Conservation (phyloP, 2,329 filamentous ascomycete species). For the Rhytidhysteron rufulum region DNA sequence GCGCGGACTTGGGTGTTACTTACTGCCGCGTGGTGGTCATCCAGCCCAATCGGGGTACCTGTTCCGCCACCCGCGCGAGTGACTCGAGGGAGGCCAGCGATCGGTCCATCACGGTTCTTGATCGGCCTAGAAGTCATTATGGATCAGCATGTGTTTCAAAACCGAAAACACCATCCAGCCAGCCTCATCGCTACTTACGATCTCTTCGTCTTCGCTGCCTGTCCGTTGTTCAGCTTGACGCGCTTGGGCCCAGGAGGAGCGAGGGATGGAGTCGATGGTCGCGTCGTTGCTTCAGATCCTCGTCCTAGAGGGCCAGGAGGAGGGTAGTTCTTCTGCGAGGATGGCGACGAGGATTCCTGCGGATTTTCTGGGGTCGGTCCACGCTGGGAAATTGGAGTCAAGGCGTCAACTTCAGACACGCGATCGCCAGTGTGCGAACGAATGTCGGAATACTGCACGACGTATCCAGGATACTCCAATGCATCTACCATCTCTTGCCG, state of each 20-base stretch:
- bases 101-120: constrained; percentile 69
- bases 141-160: constrained; percentile 23
- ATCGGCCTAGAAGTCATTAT: constrained; percentile 56
- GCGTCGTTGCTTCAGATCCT: constrained; percentile 24
- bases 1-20: constrained; percentile 35
- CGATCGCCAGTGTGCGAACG: constrained; percentile 22
- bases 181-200: constrained; percentile 28
- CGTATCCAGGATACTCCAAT: constrained; percentile 15
- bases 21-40: constrained; percentile 55
- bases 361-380: background rate
- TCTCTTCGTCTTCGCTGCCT: constrained; percentile 33
- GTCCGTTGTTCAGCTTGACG: constrained; percentile 31
- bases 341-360: constrained; percentile 4
- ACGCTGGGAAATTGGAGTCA: background rate
- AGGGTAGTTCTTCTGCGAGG: constrained; percentile 4
- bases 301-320: constrained; percentile 28
- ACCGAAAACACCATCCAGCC: constrained; percentile 9
- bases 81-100: constrained; percentile 64
- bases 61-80: constrained; percentile 55
- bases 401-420: background rate
- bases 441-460: constrained; percentile 26
- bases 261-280: constrained; percentile 29
- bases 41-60: constrained; percentile 58
- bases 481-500: constrained; percentile 25
- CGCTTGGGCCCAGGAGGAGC: constrained; percentile 26